Evolutionary conservation across 2,329 filamentous ascomycete species (phyloP), one percentile per base, ranked within the genome.

Genomic region (Uncinocarpus reesii): DNA sequence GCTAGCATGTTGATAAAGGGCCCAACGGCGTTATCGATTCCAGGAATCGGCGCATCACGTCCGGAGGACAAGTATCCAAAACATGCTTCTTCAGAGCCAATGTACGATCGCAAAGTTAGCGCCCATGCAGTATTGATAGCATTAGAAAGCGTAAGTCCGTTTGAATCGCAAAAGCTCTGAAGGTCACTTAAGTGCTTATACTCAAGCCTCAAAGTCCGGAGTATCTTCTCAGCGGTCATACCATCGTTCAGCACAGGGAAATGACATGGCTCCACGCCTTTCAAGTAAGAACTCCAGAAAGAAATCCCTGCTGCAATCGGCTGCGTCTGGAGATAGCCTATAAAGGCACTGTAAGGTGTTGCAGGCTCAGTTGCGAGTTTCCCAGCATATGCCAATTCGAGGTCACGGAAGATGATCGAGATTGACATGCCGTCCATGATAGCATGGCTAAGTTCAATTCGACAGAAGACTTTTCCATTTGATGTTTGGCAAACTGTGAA

Each of bases 41-140:
- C 55, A 6, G 48, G 31, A 32, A 58, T 48, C 1, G 56, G 56
- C 0, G 55, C 50, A 28, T 58, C 55, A 21, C 56, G 55, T 1
- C 53, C 56, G 5, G 56, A 55, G 1, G 55, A 52, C 24, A 57
- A 46, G 29, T 57, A 58, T 7, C 55, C 55, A 41, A 58, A 58
- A 24, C 56, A 58, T 10, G 72, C 52, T 11, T 95, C 76, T 15
- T 92, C 68, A 0, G 87, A 87, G 6, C 86, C 72, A 0, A 78
- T 78, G 54, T 75, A 65, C 26, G 70, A 70, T 15, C 76, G 73
- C 1, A 94, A 66, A 0, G 80, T 78, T 1, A 77, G 71, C 0
- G 80, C 67, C 83, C 89, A 94, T 1, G 81, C 71, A 2, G 84
- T 81, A 62, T 94, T 84, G 2, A 89, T 70, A 0, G 68, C 65